phyloP scores from a whole-genome alignment of 768 basidiomycete species.

The Suillus lakei region DNA sequence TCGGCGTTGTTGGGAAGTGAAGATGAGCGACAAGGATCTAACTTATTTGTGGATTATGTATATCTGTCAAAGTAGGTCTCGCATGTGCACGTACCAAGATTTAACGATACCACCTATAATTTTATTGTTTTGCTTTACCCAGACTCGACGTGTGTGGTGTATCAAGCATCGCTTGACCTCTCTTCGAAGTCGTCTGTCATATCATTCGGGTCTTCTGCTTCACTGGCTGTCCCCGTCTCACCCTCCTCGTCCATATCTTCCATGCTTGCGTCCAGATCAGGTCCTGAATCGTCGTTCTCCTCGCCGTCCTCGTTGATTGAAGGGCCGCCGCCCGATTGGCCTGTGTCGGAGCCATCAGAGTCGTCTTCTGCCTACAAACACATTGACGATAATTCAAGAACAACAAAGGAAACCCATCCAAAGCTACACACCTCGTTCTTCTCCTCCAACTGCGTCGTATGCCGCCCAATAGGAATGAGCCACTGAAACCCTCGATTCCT shows the following conservation, averaged over 20 bases:
- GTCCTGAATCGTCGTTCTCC: conserved; percentile 45
- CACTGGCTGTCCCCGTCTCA: not conserved
- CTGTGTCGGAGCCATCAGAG: conserved; percentile 38
- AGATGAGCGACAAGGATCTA: conserved; percentile 13
- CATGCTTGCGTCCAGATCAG: conserved; percentile 41
- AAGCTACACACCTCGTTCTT: conserved; percentile 71
- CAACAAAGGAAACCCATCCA: not conserved
- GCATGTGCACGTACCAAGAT: not conserved
- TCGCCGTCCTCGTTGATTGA: conserved; percentile 34
- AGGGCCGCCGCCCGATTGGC: conserved; percentile 34
- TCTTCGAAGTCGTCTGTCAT: not conserved
- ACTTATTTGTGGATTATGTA: conserved; percentile 20
- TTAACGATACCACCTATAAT: conserved; percentile 12
- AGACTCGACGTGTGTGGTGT: not conserved
- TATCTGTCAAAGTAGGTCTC: conserved; percentile 13
- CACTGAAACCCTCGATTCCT: conserved; percentile 69
- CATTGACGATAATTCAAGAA: not conserved
- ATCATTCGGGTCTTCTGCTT: conserved; percentile 1
- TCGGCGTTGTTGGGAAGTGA: conserved; percentile 15
- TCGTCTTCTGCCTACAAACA: conserved; percentile 39
- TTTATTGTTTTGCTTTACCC: not conserved
- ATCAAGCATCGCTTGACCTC: not conserved
- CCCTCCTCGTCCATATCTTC: conserved; percentile 47
- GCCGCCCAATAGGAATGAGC: conserved; percentile 75
- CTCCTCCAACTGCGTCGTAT: conserved; percentile 78